Base-by-base conservation (phyloP, 1,139 yeast genomes). In the Yamadazyma songkhlaensis region DNA sequence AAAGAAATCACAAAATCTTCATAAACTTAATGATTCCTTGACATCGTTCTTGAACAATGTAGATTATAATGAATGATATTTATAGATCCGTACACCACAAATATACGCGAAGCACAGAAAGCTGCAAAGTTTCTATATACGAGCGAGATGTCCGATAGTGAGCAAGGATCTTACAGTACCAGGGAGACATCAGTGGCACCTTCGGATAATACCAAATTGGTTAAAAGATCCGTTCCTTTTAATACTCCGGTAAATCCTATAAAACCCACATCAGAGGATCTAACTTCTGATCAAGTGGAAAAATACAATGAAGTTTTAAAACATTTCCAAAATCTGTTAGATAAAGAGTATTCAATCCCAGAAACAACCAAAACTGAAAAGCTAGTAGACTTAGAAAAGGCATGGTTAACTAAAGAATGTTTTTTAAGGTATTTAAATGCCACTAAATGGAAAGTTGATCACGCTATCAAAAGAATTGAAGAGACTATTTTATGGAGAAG, bases 371-470 rank as follows among this genome's bases (percentile, higher is more conserved):
- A 29, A 29, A 49, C 48, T 2, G 55, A 56, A 38, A 55, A 59
- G 1, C 40, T 65, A 3, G 41, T 57, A 12, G 76, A 66, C 11
- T 76, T 69, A 40, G 97, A 92, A 57, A 79, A 78, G 54, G 86
- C 95, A 1, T 92, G 97, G 97, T 66, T 92, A 37, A 85, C 96
- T 3, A 75, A 83, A 48, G 97, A 92, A 57, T 92, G 97, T 55
- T 72, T 92, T 39, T 62, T 88, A 51, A 73, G 98, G 53, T 92
- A 90, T 54, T 66, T 90, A 39, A 73, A 96, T 35, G 98, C 97
- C 9, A 82, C 96, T 34, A 90, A 88, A 58, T 92, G 97, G 97
- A 74, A 78, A 31, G 69, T 73, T 1, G 71, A 74, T 21, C 84
- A 81, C 14, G 84, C 95, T 21, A 82, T 81, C 36, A 77, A 76